phyloP scores from a whole-genome alignment of 78 protist species.

The Corallochytrium limacisporum region DNA sequence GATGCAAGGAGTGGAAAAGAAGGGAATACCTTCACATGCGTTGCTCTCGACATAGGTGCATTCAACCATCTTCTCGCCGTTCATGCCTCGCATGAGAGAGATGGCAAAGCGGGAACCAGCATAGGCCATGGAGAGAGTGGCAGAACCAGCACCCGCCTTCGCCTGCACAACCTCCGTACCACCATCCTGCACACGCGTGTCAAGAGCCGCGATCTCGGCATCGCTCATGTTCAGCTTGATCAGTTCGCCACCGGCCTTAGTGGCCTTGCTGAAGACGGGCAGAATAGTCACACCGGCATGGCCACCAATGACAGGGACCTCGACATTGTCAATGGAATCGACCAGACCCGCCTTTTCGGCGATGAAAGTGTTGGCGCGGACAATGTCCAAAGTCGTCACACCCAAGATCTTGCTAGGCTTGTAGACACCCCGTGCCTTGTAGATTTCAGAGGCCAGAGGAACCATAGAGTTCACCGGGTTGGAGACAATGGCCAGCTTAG shows the following conservation, averaged over 20 bases:
- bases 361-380: slow-evolving; percentile 64
- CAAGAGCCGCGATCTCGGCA: slow-evolving; percentile 14
- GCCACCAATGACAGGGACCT: slow-evolving; percentile 72
- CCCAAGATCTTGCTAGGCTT: slow-evolving; percentile 42
- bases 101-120: slow-evolving; percentile 64
- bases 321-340: neutral
- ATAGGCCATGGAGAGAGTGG: slow-evolving; percentile 80
- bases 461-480: slow-evolving; percentile 81
- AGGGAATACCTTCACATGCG: slow-evolving; percentile 10
- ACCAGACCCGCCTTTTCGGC: slow-evolving; percentile 23
- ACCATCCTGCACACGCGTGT: slow-evolving; percentile 39
- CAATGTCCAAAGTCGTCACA: slow-evolving; percentile 64
- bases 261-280: slow-evolving; percentile 54
- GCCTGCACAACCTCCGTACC: slow-evolving; percentile 59
- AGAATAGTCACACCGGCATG: slow-evolving; percentile 71
- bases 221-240: too few relatives aligned
- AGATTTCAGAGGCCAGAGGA: slow-evolving; percentile 53
- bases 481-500: slow-evolving; percentile 55
- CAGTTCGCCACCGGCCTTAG: too few relatives aligned
- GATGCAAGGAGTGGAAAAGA: slow-evolving; percentile 42
- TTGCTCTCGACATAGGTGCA: slow-evolving; percentile 57
- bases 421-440: slow-evolving; percentile 29
- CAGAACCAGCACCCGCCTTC: slow-evolving; percentile 64
- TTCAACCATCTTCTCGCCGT: slow-evolving; percentile 37
- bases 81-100: slow-evolving; percentile 10